Conservation (phyloP, 176 grass and related monocot genomes). For the Oryza glaberrima region DNA sequence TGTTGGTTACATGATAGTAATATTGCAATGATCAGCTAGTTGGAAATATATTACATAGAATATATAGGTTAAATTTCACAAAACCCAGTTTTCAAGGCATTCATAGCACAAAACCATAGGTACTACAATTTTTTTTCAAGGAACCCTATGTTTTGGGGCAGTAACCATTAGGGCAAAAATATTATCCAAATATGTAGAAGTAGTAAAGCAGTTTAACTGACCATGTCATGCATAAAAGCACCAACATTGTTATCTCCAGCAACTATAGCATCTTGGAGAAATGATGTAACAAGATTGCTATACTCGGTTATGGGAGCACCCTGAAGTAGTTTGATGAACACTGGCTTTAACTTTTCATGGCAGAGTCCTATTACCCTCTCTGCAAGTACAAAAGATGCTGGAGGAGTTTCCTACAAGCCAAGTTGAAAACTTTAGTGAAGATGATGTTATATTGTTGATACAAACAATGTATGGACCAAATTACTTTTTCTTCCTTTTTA, state of each 20-base stretch:
- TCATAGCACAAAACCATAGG: no score
- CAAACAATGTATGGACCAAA: constrained; percentile 19
- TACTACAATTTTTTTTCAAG: no score
- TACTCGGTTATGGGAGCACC: constrained; percentile 49
- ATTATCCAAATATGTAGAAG: no score
- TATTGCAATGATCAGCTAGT: no score
- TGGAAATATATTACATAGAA: neutral
- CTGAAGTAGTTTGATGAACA: constrained; percentile 51
- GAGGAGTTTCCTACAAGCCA: constrained; percentile 52
- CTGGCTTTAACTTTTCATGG: constrained; percentile 61
- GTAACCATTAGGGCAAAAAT: no score
- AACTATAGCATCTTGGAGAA: constrained; percentile 56
- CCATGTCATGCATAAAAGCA: constrained; percentile 49
- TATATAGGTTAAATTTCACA: neutral
- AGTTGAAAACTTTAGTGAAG: constrained; percentile 19
- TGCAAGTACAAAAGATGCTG: constrained; percentile 59
- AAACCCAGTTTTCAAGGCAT: neutral
- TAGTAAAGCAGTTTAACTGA: constrained; percentile 40
- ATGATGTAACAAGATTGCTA: constrained; percentile 44
- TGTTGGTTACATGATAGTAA: neutral
- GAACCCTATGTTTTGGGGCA: no score
- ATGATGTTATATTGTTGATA: constrained; percentile 22
- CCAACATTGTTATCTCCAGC: constrained; percentile 42
- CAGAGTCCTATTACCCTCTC: constrained; percentile 64
- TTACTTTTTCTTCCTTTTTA: constrained; percentile 68